Percentiles rank a stretch among this genome's conserved stretches.
Evolutionary conservation across 768 basidiomycete species (phyloP).

Genomic region (Pisolithus microcarpus): DNA sequence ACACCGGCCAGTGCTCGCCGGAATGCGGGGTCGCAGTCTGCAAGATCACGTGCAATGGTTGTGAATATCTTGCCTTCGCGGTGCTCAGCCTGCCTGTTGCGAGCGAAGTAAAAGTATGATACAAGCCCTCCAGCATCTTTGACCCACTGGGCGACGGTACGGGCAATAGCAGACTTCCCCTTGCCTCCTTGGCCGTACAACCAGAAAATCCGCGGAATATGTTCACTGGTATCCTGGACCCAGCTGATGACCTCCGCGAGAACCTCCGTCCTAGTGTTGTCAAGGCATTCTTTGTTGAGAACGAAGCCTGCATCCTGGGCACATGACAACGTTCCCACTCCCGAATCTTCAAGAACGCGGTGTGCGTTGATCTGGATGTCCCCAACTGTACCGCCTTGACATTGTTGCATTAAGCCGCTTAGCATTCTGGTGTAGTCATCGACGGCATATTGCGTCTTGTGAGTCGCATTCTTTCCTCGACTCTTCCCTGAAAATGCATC

Average conservation of each 20-base stretch:
- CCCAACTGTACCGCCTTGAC: background rate
- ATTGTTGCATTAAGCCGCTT: background rate
- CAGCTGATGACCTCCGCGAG: background rate
- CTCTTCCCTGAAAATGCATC: background rate
- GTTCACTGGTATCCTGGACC: background rate
- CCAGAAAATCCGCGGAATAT: background rate
- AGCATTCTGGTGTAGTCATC: background rate
- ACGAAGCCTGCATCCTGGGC: no score
- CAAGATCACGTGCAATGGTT: constrained; percentile 12
- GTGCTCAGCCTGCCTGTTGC: background rate
- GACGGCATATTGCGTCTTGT: background rate
- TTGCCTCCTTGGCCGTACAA: constrained; percentile 1
- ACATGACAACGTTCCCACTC: background rate
- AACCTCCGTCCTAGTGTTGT: background rate
- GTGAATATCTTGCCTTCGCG: background rate
- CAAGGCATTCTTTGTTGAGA: background rate
- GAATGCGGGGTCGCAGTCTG: constrained; percentile 7
- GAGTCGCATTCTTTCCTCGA: background rate
- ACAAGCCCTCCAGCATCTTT: background rate
- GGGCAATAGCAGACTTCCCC: background rate
- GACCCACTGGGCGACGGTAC: background rate
- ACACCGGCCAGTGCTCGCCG: background rate
- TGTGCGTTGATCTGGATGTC: background rate
- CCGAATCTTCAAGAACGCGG: background rate
- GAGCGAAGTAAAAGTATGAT: background rate